phyloP scores from a whole-genome alignment of 2,329 filamentous ascomycete species.

The Ophiocordyceps camponoti-rufipedis region DNA sequence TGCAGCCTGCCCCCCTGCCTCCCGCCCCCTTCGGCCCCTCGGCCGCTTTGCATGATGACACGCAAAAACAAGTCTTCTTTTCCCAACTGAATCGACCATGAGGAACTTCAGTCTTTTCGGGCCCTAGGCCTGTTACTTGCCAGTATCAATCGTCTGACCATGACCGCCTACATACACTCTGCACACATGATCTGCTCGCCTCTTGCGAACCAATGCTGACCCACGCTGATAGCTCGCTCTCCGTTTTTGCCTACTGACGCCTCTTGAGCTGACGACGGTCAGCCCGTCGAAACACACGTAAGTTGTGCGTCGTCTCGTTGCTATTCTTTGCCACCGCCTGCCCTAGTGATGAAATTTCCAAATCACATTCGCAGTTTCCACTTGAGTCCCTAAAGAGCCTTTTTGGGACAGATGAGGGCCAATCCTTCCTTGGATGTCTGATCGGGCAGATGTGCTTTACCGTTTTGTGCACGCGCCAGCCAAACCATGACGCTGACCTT shows the following conservation, averaged over 20 bases:
- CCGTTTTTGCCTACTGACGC: background rate
- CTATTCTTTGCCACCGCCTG: background rate
- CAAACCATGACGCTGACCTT: slow-evolving; percentile 7
- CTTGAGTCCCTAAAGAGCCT: slow-evolving; percentile 55
- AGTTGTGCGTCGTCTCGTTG: background rate
- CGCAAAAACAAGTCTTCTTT: slow-evolving; percentile 57
- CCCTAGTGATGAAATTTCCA: slow-evolving; percentile 53
- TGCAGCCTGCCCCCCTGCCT: background rate
- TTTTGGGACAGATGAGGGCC: slow-evolving; percentile 50
- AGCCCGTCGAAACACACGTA: background rate
- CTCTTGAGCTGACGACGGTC: background rate
- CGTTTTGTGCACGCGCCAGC: background rate
- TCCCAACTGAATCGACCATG: slow-evolving; percentile 78
- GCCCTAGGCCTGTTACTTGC: slow-evolving; percentile 71
- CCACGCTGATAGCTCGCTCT: background rate
- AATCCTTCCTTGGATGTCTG: slow-evolving; percentile 65
- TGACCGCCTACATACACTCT: slow-evolving; percentile 3
- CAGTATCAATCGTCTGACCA: slow-evolving; percentile 70
- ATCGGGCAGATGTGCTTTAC: slow-evolving; percentile 24
- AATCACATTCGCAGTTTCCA: slow-evolving; percentile 77
- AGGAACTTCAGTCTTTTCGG: slow-evolving; percentile 49
- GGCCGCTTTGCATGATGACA: slow-evolving; percentile 48
- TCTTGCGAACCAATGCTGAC: background rate
- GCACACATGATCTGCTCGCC: background rate
- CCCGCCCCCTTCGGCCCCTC: background rate